phyloP scores from a whole-genome alignment of 768 basidiomycete species.

The Rhodosporidiobolus odoratus region DNA sequence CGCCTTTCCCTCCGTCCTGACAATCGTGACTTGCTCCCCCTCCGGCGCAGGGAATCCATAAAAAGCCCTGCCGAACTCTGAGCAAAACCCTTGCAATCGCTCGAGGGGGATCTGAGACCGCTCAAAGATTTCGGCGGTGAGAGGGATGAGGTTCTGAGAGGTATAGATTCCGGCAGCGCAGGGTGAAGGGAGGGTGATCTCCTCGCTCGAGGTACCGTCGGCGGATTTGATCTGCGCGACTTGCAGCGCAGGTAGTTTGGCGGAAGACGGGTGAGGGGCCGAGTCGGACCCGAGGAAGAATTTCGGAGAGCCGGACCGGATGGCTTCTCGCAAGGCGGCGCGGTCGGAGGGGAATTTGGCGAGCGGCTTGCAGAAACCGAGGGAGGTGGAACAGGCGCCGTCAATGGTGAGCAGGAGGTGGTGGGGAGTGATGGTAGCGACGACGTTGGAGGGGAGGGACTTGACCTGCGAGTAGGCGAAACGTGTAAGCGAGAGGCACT shows the following conservation, averaged over 20 bases:
- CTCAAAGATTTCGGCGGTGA: slow-evolving; percentile 82
- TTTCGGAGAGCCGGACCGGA: slow-evolving; percentile 66
- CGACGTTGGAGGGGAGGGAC: slow-evolving; percentile 67
- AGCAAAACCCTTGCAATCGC: slow-evolving; percentile 72
- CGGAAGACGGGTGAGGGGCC: slow-evolving; percentile 70
- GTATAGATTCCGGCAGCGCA: slow-evolving; percentile 98
- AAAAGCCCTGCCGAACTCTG: slow-evolving; percentile 70
- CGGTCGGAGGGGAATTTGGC: slow-evolving; percentile 94
- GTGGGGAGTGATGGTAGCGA: slow-evolving; percentile 94
- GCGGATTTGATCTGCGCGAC: slow-evolving; percentile 9
- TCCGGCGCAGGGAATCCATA: slow-evolving; percentile 52
- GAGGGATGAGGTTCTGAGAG: slow-evolving; percentile 80
- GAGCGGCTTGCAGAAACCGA: slow-evolving; percentile 96
- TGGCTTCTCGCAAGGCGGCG: slow-evolving; percentile 67
- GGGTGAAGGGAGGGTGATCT: slow-evolving; percentile 60
- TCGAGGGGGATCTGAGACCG: slow-evolving; percentile 83
- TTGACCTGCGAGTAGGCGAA: slow-evolving; percentile 42
- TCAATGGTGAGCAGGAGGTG: slow-evolving; percentile 91
- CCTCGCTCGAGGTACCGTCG: slow-evolving; percentile 49
- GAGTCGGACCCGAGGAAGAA: slow-evolving; percentile 98
- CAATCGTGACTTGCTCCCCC: slow-evolving; percentile 41
- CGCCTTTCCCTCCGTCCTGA: slow-evolving; percentile 43
- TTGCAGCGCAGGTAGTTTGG: slow-evolving; percentile 43
- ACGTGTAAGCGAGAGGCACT: not conserved
- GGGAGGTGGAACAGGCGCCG: slow-evolving; percentile 91